Base-by-base conservation (phyloP, 2,329 filamentous ascomycete genomes). In the Cladophialophora bantiana region DNA sequence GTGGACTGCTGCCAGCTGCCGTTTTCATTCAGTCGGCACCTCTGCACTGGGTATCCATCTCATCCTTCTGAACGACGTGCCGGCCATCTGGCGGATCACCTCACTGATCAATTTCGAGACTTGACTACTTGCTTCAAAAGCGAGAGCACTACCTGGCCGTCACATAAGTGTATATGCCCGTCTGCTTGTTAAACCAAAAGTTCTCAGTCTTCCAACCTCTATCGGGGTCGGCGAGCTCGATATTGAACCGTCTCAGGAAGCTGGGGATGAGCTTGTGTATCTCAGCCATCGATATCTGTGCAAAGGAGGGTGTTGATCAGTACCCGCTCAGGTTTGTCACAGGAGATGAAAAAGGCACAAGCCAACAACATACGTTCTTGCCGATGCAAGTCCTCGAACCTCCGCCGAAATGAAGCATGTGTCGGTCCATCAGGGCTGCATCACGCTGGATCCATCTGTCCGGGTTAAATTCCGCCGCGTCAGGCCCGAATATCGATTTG, bases 401-500 rank as follows among this genome's bases (percentile, higher is more conserved):
- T 12, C 64, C 67, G 7, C 67, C 67, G 26, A 69, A 69, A 18
- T 69, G 64, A n/a, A 69, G 40, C 67, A 69, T 61, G 34, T 60
- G 59, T 26, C 62, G 64, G 53, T 73, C 71, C 63, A 70, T 65
- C 15, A 31, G 18, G 3, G 55, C 69, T 9, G 56, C 34, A 3
- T 70, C 60, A 12, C 55, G 68, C 26, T 66, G 58, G 3, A 74
- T 34, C 73, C 74, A 75, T n/a, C 74, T 48, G 13, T 69, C 71
- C 0, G 74, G 74, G 10, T 65, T 55, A 36, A 58, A 75, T 2
- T 15, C 31, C 9, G 72, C 68, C 1, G 66, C 70, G 56, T 75
- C 73, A 7, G 59, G 53, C 1, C 73, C 73, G 54, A 74, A 74
- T 18, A 69, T 67, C 13, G 50, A 59, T 52, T 70, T 57, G 26